Percentiles rank a stretch among this genome's conserved stretches.
Evolutionary conservation across 768 basidiomycete genomes (phyloP).

Genomic region (Lentinula detonsa): DNA sequence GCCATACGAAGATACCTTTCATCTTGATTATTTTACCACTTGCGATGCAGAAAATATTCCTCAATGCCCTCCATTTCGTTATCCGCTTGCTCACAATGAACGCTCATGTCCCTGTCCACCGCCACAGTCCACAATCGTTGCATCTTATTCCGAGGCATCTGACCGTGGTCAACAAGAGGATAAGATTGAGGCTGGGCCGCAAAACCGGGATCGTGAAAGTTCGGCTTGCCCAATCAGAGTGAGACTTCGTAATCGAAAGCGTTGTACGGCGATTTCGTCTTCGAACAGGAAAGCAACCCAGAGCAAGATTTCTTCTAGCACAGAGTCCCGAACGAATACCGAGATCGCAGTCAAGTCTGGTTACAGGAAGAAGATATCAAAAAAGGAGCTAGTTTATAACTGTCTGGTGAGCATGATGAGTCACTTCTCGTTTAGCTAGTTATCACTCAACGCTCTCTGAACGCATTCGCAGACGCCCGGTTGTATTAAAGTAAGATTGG

Average conservation of each 20-base stretch:
- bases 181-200: not conserved
- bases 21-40: not conserved
- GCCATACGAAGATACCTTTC: not conserved
- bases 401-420: not conserved
- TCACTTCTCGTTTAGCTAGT: not conserved
- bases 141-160: not conserved
- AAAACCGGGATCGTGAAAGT: not conserved
- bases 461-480: not conserved
- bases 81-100: not conserved
- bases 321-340: not conserved
- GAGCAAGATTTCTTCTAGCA: not conserved
- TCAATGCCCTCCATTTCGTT: not conserved
- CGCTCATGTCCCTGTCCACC: not conserved
- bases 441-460: not conserved
- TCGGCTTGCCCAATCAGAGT: not conserved
- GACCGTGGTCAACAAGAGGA: not conserved
- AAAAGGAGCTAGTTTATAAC: not conserved
- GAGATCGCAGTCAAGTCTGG: not conserved
- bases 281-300: not conserved
- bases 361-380: not conserved
- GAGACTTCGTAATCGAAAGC: not conserved
- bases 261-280: not conserved
- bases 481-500: not conserved
- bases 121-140: not conserved
- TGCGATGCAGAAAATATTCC: not conserved